Conservation (phyloP, 176 grass and related monocot genomes). For the Musa acuminata region DNA sequence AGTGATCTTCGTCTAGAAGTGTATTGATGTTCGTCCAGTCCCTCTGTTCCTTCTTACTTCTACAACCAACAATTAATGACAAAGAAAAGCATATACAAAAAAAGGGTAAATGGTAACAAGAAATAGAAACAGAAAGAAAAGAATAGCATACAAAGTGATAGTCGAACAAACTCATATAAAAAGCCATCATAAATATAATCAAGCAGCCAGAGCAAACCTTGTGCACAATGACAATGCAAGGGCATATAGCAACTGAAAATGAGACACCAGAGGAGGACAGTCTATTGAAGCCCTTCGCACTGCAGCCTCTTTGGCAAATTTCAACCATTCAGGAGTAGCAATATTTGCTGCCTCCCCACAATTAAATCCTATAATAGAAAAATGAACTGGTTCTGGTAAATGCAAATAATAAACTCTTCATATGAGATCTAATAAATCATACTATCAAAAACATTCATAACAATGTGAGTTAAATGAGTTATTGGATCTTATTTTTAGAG, state of each 20-base stretch:
- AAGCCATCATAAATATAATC: background rate
- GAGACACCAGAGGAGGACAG: conserved; percentile 70
- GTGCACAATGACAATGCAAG: conserved; percentile 60
- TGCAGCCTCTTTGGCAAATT: conserved; percentile 82
- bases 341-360: conserved; percentile 92
- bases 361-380: conserved; percentile 65
- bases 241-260: conserved; percentile 87
- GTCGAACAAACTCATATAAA: background rate
- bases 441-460: background rate
- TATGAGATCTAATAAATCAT: background rate
- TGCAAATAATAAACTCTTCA: background rate
- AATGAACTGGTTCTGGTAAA: conserved; percentile 3
- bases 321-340: conserved; percentile 92
- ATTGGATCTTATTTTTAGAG: background rate
- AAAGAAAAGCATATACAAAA: background rate
- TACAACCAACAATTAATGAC: background rate
- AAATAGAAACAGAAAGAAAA: background rate
- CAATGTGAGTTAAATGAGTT: background rate
- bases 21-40: background rate
- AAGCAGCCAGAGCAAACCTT: conserved; percentile 42
- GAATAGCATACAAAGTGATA: background rate
- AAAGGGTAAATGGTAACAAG: background rate
- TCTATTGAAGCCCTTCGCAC: conserved; percentile 91
- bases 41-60: background rate
- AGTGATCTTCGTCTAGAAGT: background rate